phyloP scores from a whole-genome alignment of 768 basidiomycete species.

The Suillus subluteus region DNA sequence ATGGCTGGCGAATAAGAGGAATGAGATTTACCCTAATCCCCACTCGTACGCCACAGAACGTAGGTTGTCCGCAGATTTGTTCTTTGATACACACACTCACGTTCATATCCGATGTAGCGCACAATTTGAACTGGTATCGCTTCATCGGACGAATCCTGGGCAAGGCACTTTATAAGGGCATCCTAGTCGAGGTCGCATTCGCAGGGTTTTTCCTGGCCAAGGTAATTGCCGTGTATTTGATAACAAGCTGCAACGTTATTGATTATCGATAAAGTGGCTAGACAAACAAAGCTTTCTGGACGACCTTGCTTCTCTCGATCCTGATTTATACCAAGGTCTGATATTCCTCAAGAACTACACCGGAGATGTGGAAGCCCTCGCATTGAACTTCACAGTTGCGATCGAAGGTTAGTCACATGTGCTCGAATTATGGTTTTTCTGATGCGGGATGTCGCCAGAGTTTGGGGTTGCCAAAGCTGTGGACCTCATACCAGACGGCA shows the following conservation, averaged over 20 bases:
- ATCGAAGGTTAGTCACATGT: slow-evolving; percentile 65
- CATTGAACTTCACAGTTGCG: slow-evolving; percentile 87
- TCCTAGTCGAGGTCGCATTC: slow-evolving; percentile 92
- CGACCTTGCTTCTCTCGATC: slow-evolving; percentile 89
- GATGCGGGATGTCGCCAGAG: slow-evolving; percentile 48
- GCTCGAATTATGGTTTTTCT: background rate
- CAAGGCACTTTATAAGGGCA: slow-evolving; percentile 96
- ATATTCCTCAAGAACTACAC: slow-evolving; percentile 92
- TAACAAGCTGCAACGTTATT: background rate
- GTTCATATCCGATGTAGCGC: slow-evolving; percentile 47
- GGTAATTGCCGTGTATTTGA: slow-evolving; percentile 39
- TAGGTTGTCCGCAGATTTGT: slow-evolving; percentile 45
- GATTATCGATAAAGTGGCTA: slow-evolving; percentile 65
- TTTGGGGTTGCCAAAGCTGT: slow-evolving; percentile 77
- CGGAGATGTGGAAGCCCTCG: slow-evolving; percentile 84
- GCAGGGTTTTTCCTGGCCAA: slow-evolving; percentile 94
- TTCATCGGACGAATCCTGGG: slow-evolving; percentile 94
- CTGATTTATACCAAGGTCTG: slow-evolving; percentile 89
- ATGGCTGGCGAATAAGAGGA: slow-evolving; percentile 89
- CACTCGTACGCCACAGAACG: slow-evolving; percentile 89
- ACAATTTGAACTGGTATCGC: slow-evolving; percentile 89
- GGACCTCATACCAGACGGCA: slow-evolving; percentile 82
- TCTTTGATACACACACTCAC: slow-evolving; percentile 5
- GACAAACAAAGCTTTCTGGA: slow-evolving; percentile 91
- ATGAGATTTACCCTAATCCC: slow-evolving; percentile 95